Evolutionary conservation across 495 filamentous ascomycete species (phyloP).

Genomic region (Penicillium salamii): DNA sequence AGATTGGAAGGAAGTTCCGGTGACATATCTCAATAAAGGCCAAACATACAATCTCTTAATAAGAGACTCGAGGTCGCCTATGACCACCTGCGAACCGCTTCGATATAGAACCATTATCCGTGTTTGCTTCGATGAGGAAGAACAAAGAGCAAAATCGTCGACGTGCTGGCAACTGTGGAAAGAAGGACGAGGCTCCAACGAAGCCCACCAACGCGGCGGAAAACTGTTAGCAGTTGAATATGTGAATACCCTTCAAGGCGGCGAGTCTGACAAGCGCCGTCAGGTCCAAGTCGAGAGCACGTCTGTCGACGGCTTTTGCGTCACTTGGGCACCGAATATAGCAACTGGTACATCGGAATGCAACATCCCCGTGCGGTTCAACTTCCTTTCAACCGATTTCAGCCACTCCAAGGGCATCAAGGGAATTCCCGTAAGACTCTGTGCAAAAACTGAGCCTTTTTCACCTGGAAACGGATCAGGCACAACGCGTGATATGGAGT

Average conservation of each 20-base stretch:
- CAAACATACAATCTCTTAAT: constrained; percentile 83
- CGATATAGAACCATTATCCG: constrained; percentile 82
- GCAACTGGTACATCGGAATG: constrained; percentile 61
- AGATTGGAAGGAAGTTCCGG: constrained; percentile 76
- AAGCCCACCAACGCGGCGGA: constrained; percentile 84
- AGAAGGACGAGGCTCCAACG: constrained; percentile 82
- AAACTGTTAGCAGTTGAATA: constrained; percentile 89
- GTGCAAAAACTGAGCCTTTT: constrained; percentile 76
- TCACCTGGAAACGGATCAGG: constrained; percentile 38
- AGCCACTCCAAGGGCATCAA: constrained; percentile 97
- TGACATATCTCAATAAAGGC: constrained; percentile 96
- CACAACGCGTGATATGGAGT: constrained; percentile 53
- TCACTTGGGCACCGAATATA: constrained; percentile 74
- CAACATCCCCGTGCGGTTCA: constrained; percentile 83
- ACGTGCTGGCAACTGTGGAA: constrained; percentile 95
- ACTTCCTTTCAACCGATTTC: constrained; percentile 95
- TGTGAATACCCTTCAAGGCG: constrained; percentile 69
- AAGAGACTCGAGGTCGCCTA: constrained; percentile 54
- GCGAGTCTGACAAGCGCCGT: constrained; percentile 63
- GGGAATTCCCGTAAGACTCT: constrained; percentile 85
- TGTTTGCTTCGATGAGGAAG: constrained; percentile 89
- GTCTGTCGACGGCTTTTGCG: constrained; percentile 88
- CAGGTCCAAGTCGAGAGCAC: constrained; percentile 74
- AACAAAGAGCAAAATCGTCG: constrained; percentile 74
- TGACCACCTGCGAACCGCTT: constrained; percentile 44